Base-by-base conservation (phyloP, 2,329 filamentous ascomycete species). In the Exophiala sp. region DNA sequence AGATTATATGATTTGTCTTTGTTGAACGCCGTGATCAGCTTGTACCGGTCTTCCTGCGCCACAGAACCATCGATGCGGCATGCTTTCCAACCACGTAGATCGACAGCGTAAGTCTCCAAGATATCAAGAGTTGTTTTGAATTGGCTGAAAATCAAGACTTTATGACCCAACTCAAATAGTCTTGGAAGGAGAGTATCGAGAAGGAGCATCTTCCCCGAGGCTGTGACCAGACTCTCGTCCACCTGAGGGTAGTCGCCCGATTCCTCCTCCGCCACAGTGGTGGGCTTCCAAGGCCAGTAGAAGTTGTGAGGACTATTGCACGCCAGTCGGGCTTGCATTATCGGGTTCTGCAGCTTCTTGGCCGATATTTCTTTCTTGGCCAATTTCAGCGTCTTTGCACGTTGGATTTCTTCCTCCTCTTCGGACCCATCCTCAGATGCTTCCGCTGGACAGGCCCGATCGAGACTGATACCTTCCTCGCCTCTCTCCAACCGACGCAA, bases 241-340 rank as follows among this genome's bases (percentile, higher is more conserved):
- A 88, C 72, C 0, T 78, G 72, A 4, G 78, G 76, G 1, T 77
- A 74, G 13, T 79, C 75, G 4, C 52, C 50, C 8, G 54, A 55
- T 22, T 48, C 49, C 24, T 56, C 48, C 18, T 94, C 86, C 60
- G 96, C 89, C 0, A 87, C 72, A 0, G 78, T 73, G 16, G 34
- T 43, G 10, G 56, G 53, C 22, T 79, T 75, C 79, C 91, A 97
- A 0, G 93, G 91, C 64, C 89, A 94, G 69, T 95, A 97, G 66
- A 98, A 97, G 64, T 96, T 95, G 68, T 96, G 90, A 0, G 93
- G 93, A 0, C 83, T 88, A 66, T 98, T 95, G 68, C 93, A 97
- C 9, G 88, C 88, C 0, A 96, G 78, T 0, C 93, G 85, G 2
- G 95, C 80, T 65, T 98, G 93, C 75, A 95, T 88, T 16, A 97